Evolutionary conservation across 768 basidiomycete species (phyloP).

Genomic region (Dioszegia crocea): DNA sequence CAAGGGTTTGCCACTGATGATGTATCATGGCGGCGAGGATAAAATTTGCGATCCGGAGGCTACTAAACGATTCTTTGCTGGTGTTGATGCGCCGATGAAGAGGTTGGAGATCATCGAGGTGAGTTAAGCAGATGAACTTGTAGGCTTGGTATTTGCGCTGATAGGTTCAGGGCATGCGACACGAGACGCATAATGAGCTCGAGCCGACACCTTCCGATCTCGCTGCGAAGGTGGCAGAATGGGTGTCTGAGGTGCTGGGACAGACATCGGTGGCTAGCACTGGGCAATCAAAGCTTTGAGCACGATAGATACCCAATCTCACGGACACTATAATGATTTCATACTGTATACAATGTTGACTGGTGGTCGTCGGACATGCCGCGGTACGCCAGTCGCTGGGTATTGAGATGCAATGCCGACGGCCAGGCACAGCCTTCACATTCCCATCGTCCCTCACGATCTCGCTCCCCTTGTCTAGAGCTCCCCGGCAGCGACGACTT

Average conservation of each 20-base stretch:
- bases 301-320: background rate
- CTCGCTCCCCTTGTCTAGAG: background rate
- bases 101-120: slow-evolving; percentile 30
- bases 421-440: too few relatives aligned
- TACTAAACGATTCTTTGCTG: slow-evolving; percentile 27
- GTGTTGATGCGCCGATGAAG: slow-evolving; percentile 25
- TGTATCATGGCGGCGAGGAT: slow-evolving; percentile 42
- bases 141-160: background rate
- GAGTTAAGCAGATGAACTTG: slow-evolving; percentile 1
- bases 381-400: too few relatives aligned
- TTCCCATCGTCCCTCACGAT: too few relatives aligned
- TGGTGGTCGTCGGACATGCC: too few relatives aligned
- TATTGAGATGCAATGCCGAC: too few relatives aligned
- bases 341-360: background rate
- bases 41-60: slow-evolving; percentile 29
- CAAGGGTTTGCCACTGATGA: slow-evolving; percentile 27
- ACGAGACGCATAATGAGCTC: slow-evolving; percentile 42
- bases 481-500: background rate
- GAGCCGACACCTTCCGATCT: slow-evolving; percentile 31
- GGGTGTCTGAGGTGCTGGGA: slow-evolving; percentile 22
- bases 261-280: background rate
- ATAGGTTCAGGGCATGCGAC: slow-evolving; percentile 32
- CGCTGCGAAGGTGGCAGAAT: slow-evolving; percentile 26
- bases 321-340: background rate
- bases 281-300: slow-evolving; percentile 10